These are phyloP conservation scores for Discostella stelligeroides DNA, from an alignment of 108 stramenopile genomes.

Conservation along the genomic window DNA sequence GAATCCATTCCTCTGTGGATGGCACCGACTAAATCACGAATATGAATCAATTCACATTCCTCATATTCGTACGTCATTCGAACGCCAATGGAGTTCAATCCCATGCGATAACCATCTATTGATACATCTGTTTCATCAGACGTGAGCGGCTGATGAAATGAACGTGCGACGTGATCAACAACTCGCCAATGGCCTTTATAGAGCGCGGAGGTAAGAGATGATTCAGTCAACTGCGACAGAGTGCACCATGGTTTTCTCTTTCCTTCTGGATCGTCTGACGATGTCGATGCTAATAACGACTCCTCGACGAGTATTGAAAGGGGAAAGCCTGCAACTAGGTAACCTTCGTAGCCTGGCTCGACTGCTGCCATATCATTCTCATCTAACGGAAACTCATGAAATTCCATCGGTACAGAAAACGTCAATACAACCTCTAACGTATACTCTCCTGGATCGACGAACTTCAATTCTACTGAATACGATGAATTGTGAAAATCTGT, in stretches of 20 bases:
- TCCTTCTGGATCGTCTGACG: too few relatives aligned
- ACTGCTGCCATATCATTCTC: constrained; percentile 2
- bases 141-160: constrained; percentile 38
- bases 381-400: constrained; percentile 56
- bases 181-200: constrained; percentile 49
- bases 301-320: constrained; percentile 21
- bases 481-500: constrained; percentile 30
- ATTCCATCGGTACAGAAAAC: constrained; percentile 61
- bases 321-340: constrained; percentile 72
- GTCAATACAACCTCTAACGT: constrained; percentile 77
- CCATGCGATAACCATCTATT: constrained; percentile 55
- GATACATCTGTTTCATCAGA: constrained; percentile 50
- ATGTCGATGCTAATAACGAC: constrained; percentile 17
- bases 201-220: constrained; percentile 30
- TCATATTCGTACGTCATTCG: constrained; percentile 50
- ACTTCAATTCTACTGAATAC: constrained; percentile 50
- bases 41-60: constrained; percentile 48
- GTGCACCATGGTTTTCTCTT: constrained; percentile 24
- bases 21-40: constrained; percentile 35
- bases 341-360: constrained; percentile 77
- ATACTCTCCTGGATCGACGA: constrained; percentile 65
- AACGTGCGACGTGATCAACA: constrained; percentile 40
- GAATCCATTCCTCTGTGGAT: constrained; percentile 14
- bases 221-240: constrained; percentile 29
- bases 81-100: constrained; percentile 66